A percentile compares a stretch with the other conserved stretches of the same genome.
Conservation (phyloP, 1,284 basidiomycete genomes). For the Cystobasidium pallidum region DNA sequence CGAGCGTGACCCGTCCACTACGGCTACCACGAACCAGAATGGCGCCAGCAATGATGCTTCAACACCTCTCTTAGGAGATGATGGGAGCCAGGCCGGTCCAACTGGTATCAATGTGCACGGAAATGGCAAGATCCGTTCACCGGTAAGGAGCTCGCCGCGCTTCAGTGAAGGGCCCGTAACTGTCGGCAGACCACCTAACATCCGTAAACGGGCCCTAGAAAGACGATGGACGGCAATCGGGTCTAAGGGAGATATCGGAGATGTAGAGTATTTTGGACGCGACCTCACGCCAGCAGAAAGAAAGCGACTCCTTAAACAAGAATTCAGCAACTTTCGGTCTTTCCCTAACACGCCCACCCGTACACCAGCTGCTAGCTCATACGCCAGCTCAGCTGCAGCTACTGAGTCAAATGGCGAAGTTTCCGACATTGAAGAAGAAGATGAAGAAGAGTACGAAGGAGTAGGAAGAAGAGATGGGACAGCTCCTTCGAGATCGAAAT, state of each 20-base stretch:
- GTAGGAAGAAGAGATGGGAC: conserved; percentile 20
- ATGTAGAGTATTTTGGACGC: conserved; percentile 36
- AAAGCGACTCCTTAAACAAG: conserved; percentile 24
- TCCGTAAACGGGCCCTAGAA: conserved; percentile 12
- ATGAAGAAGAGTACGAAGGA: conserved; percentile 50
- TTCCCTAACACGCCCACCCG: conserved; percentile 52
- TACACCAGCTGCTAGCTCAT: conserved; percentile 45
- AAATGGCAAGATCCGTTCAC: background rate
- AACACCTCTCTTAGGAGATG: conserved; percentile 12
- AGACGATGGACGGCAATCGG: conserved; percentile 40
- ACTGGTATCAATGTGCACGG: background rate
- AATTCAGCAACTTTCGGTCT: conserved; percentile 45
- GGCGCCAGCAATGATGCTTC: conserved; percentile 4
- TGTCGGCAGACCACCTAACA: conserved; percentile 25
- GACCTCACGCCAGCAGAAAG: conserved; percentile 9
- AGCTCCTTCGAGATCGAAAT: conserved; percentile 8
- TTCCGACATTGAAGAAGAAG: conserved; percentile 33
- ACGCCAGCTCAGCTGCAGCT: conserved; percentile 49
- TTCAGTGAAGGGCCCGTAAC: conserved; percentile 39
- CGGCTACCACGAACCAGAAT: background rate
- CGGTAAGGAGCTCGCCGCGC: conserved; percentile 6
- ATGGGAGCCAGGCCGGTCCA: background rate
- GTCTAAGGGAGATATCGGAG: conserved; percentile 17
- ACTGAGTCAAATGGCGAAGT: conserved; percentile 6
- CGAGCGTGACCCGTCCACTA: conserved; percentile 3